A percentile compares a stretch with the other conserved stretches of the same genome.
phyloP scores from a whole-genome alignment of 768 basidiomycete genomes.

The Lyophyllum atratum region DNA sequence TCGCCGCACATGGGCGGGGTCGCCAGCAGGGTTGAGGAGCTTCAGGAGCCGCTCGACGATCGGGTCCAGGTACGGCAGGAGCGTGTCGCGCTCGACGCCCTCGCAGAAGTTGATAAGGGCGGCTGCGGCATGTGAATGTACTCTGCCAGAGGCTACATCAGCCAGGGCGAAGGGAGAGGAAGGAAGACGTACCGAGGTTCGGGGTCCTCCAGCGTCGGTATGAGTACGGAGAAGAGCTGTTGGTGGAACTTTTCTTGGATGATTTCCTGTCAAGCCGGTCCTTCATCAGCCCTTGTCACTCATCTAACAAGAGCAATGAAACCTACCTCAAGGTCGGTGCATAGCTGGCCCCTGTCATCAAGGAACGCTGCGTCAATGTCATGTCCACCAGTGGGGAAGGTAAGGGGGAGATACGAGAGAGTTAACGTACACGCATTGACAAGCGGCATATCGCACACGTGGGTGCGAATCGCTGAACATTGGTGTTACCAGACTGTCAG shows the following conservation, averaged over 20 bases:
- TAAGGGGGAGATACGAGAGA: too few species aligned
- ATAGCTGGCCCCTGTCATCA: constrained; percentile 72
- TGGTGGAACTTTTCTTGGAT: constrained; percentile 74
- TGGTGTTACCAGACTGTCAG: constrained; percentile 69
- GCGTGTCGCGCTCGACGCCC: constrained; percentile 72
- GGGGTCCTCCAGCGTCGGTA: constrained; percentile 73
- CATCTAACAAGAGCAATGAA: not conserved
- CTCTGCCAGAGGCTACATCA: constrained; percentile 40
- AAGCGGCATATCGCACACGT: constrained; percentile 73
- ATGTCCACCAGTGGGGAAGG: not conserved
- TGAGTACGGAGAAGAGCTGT: constrained; percentile 69
- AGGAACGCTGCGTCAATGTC: constrained; percentile 2
- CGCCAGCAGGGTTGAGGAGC: constrained; percentile 57
- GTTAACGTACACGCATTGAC: constrained; percentile 87
- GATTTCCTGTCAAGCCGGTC: constrained; percentile 53
- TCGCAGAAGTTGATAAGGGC: constrained; percentile 92
- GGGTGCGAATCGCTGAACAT: constrained; percentile 83
- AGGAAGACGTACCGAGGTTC: constrained; percentile 57
- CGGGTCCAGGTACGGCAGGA: constrained; percentile 76
- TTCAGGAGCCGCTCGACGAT: constrained; percentile 75
- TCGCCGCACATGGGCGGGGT: constrained; percentile 42
- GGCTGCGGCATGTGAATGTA: constrained; percentile 85
- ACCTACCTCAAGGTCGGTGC: constrained; percentile 82
- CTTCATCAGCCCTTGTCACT: too few species aligned
- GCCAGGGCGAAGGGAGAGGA: not conserved